phyloP scores from a whole-genome alignment of 352 stramenopile species.

The Globisporangium irregulare region DNA sequence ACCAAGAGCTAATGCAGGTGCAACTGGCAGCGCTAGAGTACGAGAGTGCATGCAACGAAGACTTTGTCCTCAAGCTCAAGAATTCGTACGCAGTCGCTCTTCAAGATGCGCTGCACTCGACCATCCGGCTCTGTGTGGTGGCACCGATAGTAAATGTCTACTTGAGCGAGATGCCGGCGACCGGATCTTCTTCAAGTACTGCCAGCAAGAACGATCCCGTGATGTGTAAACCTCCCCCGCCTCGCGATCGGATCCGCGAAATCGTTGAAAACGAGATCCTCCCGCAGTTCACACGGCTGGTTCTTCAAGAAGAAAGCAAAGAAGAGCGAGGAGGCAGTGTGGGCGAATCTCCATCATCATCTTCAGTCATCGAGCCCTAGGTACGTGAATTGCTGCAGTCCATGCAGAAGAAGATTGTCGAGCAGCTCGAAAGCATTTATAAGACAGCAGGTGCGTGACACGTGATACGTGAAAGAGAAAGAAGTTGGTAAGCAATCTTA shows the following conservation, averaged over 20 bases:
- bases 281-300: constrained; percentile 49
- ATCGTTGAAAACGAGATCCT: constrained; percentile 70
- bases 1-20: background rate
- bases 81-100: constrained; percentile 27
- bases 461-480: background rate
- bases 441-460: constrained; percentile 3
- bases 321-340: constrained; percentile 9
- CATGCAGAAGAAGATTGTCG: constrained; percentile 70
- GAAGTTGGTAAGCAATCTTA: background rate
- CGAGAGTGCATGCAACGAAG: constrained; percentile 7
- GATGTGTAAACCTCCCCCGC: constrained; percentile 27
- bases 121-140: constrained; percentile 71
- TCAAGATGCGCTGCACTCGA: constrained; percentile 36
- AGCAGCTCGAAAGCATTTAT: constrained; percentile 50
- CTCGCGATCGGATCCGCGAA: constrained; percentile 42
- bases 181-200: constrained; percentile 8
- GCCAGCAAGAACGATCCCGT: constrained; percentile 11
- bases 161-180: constrained; percentile 31
- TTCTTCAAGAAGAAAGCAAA: constrained; percentile 38
- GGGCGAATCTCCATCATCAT: background rate
- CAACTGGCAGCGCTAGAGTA: background rate
- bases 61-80: constrained; percentile 27
- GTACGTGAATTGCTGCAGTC: constrained; percentile 57
- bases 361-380: constrained; percentile 44
- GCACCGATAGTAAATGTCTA: constrained; percentile 84